Percentiles rank a stretch among this genome's conserved stretches.
Evolutionary conservation across 257 asterid genomes (phyloP).

Genomic region (Rauvolfia tetraphylla): DNA sequence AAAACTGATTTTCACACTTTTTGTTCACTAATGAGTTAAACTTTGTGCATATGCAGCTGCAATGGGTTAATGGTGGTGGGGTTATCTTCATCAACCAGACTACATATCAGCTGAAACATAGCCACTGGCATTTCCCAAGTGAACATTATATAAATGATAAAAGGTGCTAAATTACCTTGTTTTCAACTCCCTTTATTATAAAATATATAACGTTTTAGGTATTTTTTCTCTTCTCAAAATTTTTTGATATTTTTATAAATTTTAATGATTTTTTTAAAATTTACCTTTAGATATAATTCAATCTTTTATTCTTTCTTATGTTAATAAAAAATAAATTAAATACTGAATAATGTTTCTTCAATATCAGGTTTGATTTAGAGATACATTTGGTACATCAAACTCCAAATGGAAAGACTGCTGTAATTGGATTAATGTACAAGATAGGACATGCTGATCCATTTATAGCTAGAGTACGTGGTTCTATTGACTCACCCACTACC

Average conservation of each 20-base stretch:
- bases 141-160: conserved; percentile 64
- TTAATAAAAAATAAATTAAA: too few relatives aligned
- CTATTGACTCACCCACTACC: too few relatives aligned
- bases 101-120: conserved; percentile 41
- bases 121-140: conserved; percentile 84
- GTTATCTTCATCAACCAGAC: conserved; percentile 49
- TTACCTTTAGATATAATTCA: too few relatives aligned
- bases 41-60: conserved; percentile 35
- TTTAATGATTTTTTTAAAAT: too few relatives aligned
- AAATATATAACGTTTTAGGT: too few relatives aligned
- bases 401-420: conserved; percentile 45
- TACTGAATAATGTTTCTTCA: too few relatives aligned
- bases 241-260: too few relatives aligned
- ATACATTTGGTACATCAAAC: conserved; percentile 66
- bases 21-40: background rate
- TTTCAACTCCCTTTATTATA: background rate
- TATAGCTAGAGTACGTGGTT: too few relatives aligned
- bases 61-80: conserved; percentile 54
- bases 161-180: conserved; percentile 27
- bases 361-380: conserved; percentile 64
- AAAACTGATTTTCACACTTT: background rate
- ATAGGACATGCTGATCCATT: conserved; percentile 57
- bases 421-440: conserved; percentile 56
- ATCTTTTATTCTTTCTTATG: background rate
- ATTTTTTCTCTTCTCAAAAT: too few relatives aligned